phyloP scores from a whole-genome alignment of 768 basidiomycete genomes.

The Tubosaeta brunneosetosa region DNA sequence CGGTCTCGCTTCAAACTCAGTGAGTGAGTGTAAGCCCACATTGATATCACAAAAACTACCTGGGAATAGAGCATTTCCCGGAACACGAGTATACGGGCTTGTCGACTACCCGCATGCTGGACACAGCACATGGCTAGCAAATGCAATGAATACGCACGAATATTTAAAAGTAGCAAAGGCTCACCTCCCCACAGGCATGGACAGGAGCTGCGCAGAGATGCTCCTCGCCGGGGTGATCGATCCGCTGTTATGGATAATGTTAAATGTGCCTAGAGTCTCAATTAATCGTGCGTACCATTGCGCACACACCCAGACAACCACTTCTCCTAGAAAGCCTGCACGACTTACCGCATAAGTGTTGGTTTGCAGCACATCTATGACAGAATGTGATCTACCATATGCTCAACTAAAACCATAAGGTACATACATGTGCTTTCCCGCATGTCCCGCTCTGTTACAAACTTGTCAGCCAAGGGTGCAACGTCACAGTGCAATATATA shows the following conservation, averaged over 20 bases:
- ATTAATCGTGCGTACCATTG: conserved; percentile 37
- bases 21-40: not conserved
- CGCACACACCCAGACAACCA: conserved; percentile 33
- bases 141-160: not conserved
- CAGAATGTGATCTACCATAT: too few species aligned
- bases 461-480: too few species aligned
- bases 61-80: conserved; percentile 39
- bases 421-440: too few species aligned
- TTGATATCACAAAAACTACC: conserved; percentile 24
- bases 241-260: conserved; percentile 31
- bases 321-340: too few species aligned
- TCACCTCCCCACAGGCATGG: conserved; percentile 36
- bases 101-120: conserved; percentile 25
- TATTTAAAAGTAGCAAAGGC: conserved; percentile 9
- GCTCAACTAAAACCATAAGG: too few species aligned
- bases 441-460: too few species aligned
- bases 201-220: conserved; percentile 50
- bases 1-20: conserved; percentile 34
- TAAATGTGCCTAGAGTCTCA: not conserved
- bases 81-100: conserved; percentile 37
- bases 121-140: conserved; percentile 41
- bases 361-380: too few species aligned
- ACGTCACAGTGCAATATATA: too few species aligned
- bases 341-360: too few species aligned
- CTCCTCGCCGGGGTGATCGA: conserved; percentile 44